Evolutionary conservation across 2,329 filamentous ascomycete species (phyloP).

Genomic region (Ciborinia camelliae): DNA sequence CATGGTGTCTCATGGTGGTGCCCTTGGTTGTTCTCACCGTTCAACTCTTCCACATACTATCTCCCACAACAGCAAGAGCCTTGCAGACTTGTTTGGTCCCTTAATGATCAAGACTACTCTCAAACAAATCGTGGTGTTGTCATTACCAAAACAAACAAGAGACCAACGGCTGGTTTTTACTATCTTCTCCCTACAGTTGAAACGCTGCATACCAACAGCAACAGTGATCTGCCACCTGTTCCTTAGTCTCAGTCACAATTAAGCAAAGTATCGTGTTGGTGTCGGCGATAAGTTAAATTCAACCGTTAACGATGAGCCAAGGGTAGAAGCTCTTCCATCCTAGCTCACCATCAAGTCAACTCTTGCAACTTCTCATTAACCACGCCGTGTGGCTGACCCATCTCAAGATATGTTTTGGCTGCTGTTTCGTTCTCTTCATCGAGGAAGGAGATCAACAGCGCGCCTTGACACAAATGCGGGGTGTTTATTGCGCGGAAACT

Average conservation of each 20-base stretch:
- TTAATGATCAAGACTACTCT: background rate
- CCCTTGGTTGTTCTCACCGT: background rate
- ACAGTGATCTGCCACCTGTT: too few relatives aligned
- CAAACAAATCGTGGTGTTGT: background rate
- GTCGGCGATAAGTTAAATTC: too few relatives aligned
- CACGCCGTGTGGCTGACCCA: too few relatives aligned
- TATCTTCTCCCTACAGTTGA: background rate
- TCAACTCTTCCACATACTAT: background rate
- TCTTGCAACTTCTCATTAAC: too few relatives aligned
- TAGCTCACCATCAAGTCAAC: too few relatives aligned
- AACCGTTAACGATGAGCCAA: too few relatives aligned
- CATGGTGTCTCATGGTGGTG: background rate
- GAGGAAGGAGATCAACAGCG: constrained; percentile 95
- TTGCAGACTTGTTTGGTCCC: too few relatives aligned
- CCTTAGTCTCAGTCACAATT: background rate
- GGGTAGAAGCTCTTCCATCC: too few relatives aligned
- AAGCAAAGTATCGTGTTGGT: background rate
- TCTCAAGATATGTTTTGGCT: constrained; percentile 98
- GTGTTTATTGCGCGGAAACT: constrained; percentile 96
- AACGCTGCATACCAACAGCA: background rate
- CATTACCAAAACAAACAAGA: background rate
- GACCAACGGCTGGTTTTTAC: background rate
- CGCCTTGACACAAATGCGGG: constrained; percentile 95
- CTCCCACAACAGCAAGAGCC: too few relatives aligned
- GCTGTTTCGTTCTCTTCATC: constrained; percentile 95